These are phyloP conservation scores for Blumeria hordei DNA, from an alignment of 2,329 filamentous ascomycete species.

Conservation along the genomic window DNA sequence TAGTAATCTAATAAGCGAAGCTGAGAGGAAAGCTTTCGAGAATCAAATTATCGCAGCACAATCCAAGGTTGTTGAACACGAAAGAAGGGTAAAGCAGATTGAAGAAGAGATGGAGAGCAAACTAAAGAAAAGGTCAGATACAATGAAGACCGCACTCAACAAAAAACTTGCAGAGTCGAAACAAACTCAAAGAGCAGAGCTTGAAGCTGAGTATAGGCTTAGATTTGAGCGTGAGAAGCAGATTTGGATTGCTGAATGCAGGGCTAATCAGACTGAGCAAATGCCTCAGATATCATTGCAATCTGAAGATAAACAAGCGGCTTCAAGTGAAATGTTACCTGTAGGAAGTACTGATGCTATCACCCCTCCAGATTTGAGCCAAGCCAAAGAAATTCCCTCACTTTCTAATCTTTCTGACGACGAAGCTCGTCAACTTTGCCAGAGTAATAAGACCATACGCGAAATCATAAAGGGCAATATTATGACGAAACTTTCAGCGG, in stretches of 20 bases:
- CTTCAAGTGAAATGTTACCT: slow-evolving; percentile 3
- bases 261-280: slow-evolving; percentile 5
- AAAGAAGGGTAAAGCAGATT: slow-evolving; percentile 29
- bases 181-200: slow-evolving; percentile 27
- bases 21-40: slow-evolving; percentile 34
- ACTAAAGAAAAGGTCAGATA: slow-evolving; percentile 40
- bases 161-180: slow-evolving; percentile 37
- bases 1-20: slow-evolving; percentile 3
- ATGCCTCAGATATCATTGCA: slow-evolving; percentile 17
- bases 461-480: slow-evolving; percentile 29
- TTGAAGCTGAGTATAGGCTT: slow-evolving; percentile 22
- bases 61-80: slow-evolving; percentile 36
- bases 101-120: slow-evolving; percentile 36
- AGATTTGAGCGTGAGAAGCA: slow-evolving; percentile 37
- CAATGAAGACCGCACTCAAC: slow-evolving; percentile 43
- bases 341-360: slow-evolving; percentile 1
- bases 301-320: slow-evolving; percentile 2
- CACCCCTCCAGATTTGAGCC: slow-evolving; percentile 8
- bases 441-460: slow-evolving; percentile 25
- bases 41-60: slow-evolving; percentile 35
- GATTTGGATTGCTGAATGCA: slow-evolving; percentile 33
- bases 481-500: slow-evolving; percentile 42
- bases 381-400: slow-evolving; percentile 1
- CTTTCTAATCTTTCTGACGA: slow-evolving; percentile 24
- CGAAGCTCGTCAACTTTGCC: slow-evolving; percentile 30